Conservation (phyloP, 163 green algal genomes). For the Chloroidium sp. region DNA sequence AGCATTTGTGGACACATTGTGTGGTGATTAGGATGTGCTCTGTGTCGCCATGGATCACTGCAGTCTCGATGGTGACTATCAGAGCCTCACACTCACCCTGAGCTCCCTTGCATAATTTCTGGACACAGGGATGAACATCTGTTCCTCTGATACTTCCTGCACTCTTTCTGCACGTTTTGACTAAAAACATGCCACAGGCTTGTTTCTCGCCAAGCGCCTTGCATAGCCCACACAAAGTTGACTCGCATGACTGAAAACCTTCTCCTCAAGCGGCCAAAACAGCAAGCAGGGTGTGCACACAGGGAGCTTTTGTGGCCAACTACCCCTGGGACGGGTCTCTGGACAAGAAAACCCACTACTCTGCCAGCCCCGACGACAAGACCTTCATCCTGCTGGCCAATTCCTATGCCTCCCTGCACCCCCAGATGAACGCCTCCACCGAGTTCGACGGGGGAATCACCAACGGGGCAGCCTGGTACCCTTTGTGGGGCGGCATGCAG, state of each 20-base stretch:
- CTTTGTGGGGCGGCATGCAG: slow-evolving; percentile 67
- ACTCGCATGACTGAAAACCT: not conserved
- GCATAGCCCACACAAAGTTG: too few species aligned
- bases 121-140: too few species aligned
- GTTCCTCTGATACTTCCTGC: too few species aligned
- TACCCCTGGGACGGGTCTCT: slow-evolving; percentile 68
- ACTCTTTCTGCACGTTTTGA: too few species aligned
- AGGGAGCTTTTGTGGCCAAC: slow-evolving; percentile 75
- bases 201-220: too few species aligned
- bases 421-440: slow-evolving; percentile 26
- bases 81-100: too few species aligned
- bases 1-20: too few species aligned
- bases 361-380: slow-evolving; percentile 60
- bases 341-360: slow-evolving; percentile 29
- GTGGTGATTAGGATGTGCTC: too few species aligned
- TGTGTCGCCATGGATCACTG: too few species aligned
- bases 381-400: slow-evolving; percentile 51
- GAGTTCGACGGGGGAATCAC: slow-evolving; percentile 74
- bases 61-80: too few species aligned
- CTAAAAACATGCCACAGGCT: too few species aligned
- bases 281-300: not conserved
- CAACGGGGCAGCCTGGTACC: slow-evolving; percentile 89
- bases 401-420: slow-evolving; percentile 37
- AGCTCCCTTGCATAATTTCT: too few species aligned
- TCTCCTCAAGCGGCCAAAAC: not conserved